Base-by-base conservation (phyloP, 306 rosid genomes). In the Fragaria iinumae region DNA sequence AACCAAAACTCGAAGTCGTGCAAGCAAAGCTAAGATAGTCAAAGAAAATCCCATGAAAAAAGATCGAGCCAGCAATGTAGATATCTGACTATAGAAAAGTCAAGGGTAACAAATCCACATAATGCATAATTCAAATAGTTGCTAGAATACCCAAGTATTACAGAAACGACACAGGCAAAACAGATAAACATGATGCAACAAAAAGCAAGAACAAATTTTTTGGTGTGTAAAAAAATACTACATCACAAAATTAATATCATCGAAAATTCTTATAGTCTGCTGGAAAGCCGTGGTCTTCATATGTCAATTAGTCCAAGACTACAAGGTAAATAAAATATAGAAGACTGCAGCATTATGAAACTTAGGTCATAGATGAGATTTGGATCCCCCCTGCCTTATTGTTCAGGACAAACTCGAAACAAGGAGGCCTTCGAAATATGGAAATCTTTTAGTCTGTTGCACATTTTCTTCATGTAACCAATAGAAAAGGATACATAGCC, bases 41-140 rank as follows among this genome's bases (percentile, higher is more conserved):
- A 89, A 64, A 80, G 92, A 89, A 78, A 92, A 89, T 74, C 91
- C 91, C 89, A 84, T 86, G 78, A 94, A 94, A 82, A 92, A 92
- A 0, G 93, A 81, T 75, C 29, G 91, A 55, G 97, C 98, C 67
- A 92, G 90, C 87, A 94, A 80, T 55, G 80, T 82, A 73, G 97
- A 92, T 83, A 89, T 69, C 91, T 88, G 93, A 14, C 98, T 89
- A 63, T 76, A 45, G 77, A 73, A 77, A 77, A 36, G 95, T 94
- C 80, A 92, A 90, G 97, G 91, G 73, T 67, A 57, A 57, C 53
- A 57, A 76, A 34, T 63, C 77, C 59, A 10, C 56, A 21, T 25
- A 70, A 53, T 47, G 69, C 55, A 73, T 43, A 17, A 23, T 43
- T 47, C 20, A 43, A 57, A 23, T 20, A 32, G 4, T 8, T 73